Conservation (phyloP, 306 rosid genomes). For the Fagus crenata region DNA sequence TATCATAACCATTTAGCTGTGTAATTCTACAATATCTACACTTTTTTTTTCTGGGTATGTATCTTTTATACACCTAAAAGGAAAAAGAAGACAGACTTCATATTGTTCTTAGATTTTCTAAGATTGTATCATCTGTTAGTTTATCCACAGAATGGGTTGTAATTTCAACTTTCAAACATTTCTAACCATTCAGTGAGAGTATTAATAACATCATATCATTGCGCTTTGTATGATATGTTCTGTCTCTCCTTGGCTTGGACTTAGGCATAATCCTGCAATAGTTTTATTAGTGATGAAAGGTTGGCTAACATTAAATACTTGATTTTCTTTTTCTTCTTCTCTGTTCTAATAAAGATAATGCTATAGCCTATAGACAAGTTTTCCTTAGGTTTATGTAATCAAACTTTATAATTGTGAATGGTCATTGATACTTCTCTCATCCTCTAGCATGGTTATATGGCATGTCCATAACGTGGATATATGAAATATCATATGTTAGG, state of each 20-base stretch:
- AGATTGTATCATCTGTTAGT: no score
- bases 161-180: background rate
- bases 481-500: slow-evolving; percentile 35
- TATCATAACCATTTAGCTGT: no score
- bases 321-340: no score
- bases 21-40: no score
- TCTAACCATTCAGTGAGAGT: background rate
- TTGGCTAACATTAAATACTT: background rate
- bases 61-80: no score
- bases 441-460: background rate
- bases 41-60: no score
- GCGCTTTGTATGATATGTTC: background rate
- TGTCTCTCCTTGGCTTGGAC: background rate
- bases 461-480: background rate
- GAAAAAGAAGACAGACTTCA: no score
- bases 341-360: background rate
- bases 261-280: background rate
- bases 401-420: background rate
- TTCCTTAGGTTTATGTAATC: background rate
- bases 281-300: background rate
- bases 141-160: background rate
- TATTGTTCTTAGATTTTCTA: background rate
- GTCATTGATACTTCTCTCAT: background rate
- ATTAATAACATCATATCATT: background rate
- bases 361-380: background rate